Evolutionary conservation across 106 monocot species (phyloP).

Genomic region (Cymbidium sinense): DNA sequence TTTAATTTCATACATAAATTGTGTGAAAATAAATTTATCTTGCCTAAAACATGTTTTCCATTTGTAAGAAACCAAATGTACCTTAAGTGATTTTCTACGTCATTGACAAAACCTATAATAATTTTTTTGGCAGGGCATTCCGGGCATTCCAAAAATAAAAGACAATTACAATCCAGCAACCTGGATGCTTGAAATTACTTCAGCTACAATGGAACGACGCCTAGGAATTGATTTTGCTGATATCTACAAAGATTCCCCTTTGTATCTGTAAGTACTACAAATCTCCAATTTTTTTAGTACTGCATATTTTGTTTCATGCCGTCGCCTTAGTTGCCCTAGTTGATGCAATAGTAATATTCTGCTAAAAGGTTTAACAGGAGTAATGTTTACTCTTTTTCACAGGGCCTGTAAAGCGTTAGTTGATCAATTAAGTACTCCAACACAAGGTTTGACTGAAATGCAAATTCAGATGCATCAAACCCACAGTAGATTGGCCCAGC

Average conservation of each 20-base stretch:
- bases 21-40: no score
- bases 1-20: no score
- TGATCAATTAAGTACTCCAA: slow-evolving; percentile 14
- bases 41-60: no score
- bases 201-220: slow-evolving; percentile 14
- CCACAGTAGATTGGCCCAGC: slow-evolving; percentile 18
- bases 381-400: background rate
- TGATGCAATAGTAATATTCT: no score
- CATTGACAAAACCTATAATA: background rate
- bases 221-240: slow-evolving; percentile 20
- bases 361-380: no score
- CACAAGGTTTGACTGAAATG: background rate
- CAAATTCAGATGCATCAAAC: slow-evolving; percentile 4
- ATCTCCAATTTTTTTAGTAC: background rate
- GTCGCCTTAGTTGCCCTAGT: background rate
- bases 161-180: slow-evolving; percentile 28
- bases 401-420: slow-evolving; percentile 13
- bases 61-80: no score
- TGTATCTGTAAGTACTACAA: slow-evolving; percentile 8
- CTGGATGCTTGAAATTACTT: slow-evolving; percentile 31
- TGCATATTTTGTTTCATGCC: background rate
- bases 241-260: slow-evolving; percentile 7
- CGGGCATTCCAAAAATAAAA: slow-evolving; percentile 20
- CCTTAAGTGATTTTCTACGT: no score
- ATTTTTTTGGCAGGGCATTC: slow-evolving; percentile 14